Evolutionary conservation across 2,329 filamentous ascomycete species (phyloP).

Genomic region (Alternaria dauci): DNA sequence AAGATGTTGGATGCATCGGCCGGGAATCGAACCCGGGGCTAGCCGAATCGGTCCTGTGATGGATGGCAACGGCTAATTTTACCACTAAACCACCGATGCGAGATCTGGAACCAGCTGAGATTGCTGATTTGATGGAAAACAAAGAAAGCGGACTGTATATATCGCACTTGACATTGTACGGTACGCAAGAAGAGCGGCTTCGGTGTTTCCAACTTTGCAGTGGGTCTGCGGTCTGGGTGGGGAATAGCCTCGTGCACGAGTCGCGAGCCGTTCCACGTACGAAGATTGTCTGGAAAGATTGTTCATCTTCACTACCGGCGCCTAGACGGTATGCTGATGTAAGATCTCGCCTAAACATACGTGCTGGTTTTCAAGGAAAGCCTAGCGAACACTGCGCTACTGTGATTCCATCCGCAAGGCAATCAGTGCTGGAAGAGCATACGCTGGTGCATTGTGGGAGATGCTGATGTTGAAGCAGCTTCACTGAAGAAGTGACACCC

Average conservation of each 20-base stretch:
- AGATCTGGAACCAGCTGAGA: not conserved
- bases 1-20: not conserved
- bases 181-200: not conserved
- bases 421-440: not conserved
- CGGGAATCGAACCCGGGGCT: constrained; percentile 28
- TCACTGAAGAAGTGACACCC: not conserved
- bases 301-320: not conserved
- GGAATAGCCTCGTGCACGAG: not conserved
- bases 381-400: not conserved
- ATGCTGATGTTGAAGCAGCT: not conserved
- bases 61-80: constrained; percentile 34
- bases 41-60: constrained; percentile 18
- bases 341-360: not conserved
- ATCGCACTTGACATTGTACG: rapidly evolving
- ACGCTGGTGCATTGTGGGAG: not conserved
- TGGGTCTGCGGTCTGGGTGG: not conserved
- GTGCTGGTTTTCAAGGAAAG: not conserved
- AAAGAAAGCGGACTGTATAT: rapidly evolving
- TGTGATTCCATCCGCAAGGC: not conserved
- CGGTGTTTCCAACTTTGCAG: not conserved
- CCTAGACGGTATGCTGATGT: not conserved
- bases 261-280: not conserved
- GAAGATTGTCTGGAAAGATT: not conserved
- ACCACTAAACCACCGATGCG: constrained; percentile 33
- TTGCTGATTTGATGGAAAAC: not conserved